These are phyloP conservation scores for Citrullus mucosospermus DNA, from an alignment of 306 rosid genomes.

Conservation along the genomic window DNA sequence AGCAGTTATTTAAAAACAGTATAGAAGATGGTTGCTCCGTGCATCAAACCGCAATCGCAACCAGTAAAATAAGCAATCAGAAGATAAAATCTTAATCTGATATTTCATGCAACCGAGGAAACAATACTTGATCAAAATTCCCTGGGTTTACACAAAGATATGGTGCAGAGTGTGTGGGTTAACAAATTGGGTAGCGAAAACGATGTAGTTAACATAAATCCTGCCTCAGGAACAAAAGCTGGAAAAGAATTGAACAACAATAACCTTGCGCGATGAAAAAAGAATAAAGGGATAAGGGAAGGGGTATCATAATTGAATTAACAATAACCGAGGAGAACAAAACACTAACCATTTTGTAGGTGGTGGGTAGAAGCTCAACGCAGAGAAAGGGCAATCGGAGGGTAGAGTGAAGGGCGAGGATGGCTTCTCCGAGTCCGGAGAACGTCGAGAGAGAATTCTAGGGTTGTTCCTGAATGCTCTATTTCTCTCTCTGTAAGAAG, in stretches of 20 bases:
- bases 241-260: not conserved
- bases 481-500: not conserved
- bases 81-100: not conserved
- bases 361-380: not conserved
- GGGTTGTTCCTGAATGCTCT: slow-evolving; percentile 6
- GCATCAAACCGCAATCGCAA: not conserved
- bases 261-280: not conserved
- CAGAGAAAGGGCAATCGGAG: not conserved
- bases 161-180: not conserved
- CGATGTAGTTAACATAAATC: not conserved
- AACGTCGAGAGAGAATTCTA: slow-evolving; percentile 8
- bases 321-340: not conserved
- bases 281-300: not conserved
- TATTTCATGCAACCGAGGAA: not conserved
- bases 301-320: not conserved
- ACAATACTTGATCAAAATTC: not conserved
- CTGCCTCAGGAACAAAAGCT: not conserved
- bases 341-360: slow-evolving; percentile 1
- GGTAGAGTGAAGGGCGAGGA: not conserved
- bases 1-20: not conserved
- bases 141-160: not conserved
- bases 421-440: not conserved
- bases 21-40: not conserved
- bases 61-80: too few species aligned
- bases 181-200: not conserved